Evolutionary conservation across 148 eudicot species (phyloP).

Genomic region (Rheum nobile): DNA sequence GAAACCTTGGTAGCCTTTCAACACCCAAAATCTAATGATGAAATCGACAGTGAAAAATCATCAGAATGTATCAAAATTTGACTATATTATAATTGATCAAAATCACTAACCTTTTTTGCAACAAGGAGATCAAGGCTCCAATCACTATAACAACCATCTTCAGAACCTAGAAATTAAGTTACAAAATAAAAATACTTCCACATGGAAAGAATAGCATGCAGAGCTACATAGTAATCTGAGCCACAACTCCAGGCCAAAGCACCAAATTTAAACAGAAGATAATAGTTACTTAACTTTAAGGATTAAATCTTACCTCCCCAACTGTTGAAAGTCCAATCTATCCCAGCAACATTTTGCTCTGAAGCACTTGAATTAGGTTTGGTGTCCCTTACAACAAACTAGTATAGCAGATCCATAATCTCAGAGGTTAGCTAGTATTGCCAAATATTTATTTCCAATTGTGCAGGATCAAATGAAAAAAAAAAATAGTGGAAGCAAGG

Average conservation of each 20-base stretch:
- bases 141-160: slow-evolving; percentile 85
- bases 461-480: background rate
- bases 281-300: background rate
- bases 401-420: slow-evolving; percentile 1
- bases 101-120: slow-evolving; percentile 64
- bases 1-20: slow-evolving; percentile 77
- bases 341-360: slow-evolving; percentile 47
- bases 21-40: slow-evolving; percentile 47
- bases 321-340: slow-evolving; percentile 92
- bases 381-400: slow-evolving; percentile 62
- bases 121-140: slow-evolving; percentile 82
- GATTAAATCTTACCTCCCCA: slow-evolving; percentile 70
- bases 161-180: slow-evolving; percentile 33
- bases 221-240: background rate
- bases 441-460: background rate
- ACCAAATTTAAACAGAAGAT: background rate
- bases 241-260: background rate
- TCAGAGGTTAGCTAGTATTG: background rate
- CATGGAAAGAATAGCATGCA: background rate
- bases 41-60: slow-evolving; percentile 3
- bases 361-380: slow-evolving; percentile 17
- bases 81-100: background rate
- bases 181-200: background rate
- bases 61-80: background rate
- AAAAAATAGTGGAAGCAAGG: background rate